Evolutionary conservation across 257 asterid species (phyloP).

Genomic region (Nicotiana tabacum): DNA sequence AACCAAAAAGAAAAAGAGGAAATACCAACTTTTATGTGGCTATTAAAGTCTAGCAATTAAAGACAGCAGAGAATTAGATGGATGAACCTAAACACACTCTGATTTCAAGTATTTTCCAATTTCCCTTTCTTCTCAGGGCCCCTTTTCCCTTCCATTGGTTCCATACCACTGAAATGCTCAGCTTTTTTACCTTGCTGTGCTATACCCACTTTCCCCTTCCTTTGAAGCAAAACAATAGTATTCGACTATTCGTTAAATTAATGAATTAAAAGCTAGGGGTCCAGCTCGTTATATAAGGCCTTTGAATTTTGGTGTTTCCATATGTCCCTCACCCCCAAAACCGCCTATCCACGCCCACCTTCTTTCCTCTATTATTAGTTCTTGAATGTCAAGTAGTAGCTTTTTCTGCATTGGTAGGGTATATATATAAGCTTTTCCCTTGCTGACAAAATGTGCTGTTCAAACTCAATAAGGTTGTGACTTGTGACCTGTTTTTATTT

Average conservation of each 20-base stretch:
- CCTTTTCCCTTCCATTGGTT: background rate
- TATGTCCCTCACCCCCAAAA: background rate
- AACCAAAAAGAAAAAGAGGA: background rate
- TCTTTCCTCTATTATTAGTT: conserved; percentile 4
- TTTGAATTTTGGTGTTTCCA: background rate
- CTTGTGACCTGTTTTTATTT: background rate
- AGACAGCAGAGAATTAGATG: background rate
- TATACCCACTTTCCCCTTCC: background rate
- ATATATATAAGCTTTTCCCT: background rate
- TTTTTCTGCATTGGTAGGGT: background rate
- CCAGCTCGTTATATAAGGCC: background rate
- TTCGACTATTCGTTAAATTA: background rate
- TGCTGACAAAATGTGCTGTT: background rate
- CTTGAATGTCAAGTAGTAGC: conserved; percentile 1
- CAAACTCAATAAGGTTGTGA: background rate
- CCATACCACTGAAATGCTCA: background rate
- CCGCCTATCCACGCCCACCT: background rate
- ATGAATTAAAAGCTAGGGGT: background rate
- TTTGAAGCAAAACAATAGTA: background rate
- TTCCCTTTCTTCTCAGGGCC: background rate
- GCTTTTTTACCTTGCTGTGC: background rate
- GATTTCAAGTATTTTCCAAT: background rate
- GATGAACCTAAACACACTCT: background rate
- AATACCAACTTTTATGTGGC: background rate
- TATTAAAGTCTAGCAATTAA: background rate